Evolutionary conservation across 225 moss, liverwort and hornwort genomes (phyloP), one percentile per base, ranked within the genome.

Genomic region (Pseudoscleropodium purum): DNA sequence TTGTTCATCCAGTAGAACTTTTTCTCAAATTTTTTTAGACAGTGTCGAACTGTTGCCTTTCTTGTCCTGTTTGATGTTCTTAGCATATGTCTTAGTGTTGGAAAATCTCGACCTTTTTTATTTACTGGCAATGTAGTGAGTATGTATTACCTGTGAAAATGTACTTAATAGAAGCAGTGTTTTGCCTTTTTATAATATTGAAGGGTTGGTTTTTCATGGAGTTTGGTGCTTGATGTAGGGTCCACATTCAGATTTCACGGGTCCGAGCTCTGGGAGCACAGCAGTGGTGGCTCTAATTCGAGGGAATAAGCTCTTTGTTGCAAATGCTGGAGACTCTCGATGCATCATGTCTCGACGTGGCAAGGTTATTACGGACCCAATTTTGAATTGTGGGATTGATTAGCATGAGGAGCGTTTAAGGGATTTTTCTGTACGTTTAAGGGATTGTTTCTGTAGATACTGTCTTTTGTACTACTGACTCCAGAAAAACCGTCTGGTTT

Each of bases 311-410:
- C 92, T 94, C 30, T 88, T 94, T 86, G 94, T 94, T 83, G 94
- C 94, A 87, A 94, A 94, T 81, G 94, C 94, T 87, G 94, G 94
- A 75, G 94, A 94, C 91, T 94, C 94, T 87, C 92, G 94, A 62
- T 94, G 94, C 90, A 93, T 94, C 77, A 89, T 94, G 91, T 94
- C 93, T 92, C 93, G 88, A 63, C 83, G 75, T 89, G 94, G 94
- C 87, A 92, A 94, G 94, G 94, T 94, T 82, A 37, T 88, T 59
- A 72, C 82, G 41, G 56, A 88, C n/a, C 45, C 59, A 83, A 72
- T 18, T 72, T 60, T 79, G 61, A 67, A 88, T 88, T 75, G 45
- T 67, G 45, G n/a, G 73, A 81, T 73, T 84, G 39, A 86, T 84
- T 37, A 82, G 57, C 63, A 39, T 84, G 49, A 79, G 68, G 33